These are phyloP conservation scores for Boeremia exigua DNA, from an alignment of 2,329 filamentous ascomycete species.

Conservation along the genomic window DNA sequence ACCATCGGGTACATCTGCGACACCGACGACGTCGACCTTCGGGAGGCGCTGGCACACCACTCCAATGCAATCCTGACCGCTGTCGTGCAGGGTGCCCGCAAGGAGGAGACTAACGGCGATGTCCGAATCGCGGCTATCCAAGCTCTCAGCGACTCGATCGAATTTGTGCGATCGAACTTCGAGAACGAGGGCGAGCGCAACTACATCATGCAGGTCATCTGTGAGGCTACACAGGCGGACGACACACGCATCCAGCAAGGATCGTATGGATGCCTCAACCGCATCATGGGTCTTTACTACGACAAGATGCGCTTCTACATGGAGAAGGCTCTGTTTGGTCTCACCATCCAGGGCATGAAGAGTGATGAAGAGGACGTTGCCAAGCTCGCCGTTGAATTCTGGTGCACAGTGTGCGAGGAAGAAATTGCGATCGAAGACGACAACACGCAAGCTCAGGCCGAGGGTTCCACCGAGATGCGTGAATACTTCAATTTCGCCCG, in stretches of 20 bases:
- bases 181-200: constrained; percentile 99
- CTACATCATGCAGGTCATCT: constrained; percentile 99
- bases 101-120: constrained; percentile 91
- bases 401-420: constrained; percentile 99
- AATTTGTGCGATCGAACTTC: constrained; percentile 98
- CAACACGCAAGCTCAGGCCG: constrained; percentile 75
- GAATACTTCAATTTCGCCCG: constrained; percentile 96
- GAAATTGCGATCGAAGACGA: constrained; percentile 98
- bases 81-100: constrained; percentile 94
- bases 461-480: constrained; percentile 82
- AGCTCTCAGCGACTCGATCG: constrained; percentile 92
- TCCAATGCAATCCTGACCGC: constrained; percentile 98
- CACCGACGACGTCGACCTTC: constrained; percentile 85
- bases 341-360: constrained; percentile 99
- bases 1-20: constrained; percentile 99
- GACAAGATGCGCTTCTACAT: constrained; percentile 99
- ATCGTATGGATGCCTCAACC: constrained; percentile 95
- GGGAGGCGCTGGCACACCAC: constrained; percentile 79
- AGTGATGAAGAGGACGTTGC: constrained; percentile 96
- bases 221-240: constrained; percentile 93
- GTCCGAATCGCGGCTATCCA: constrained; percentile 92
- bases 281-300: constrained; percentile 98
- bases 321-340: constrained; percentile 98
- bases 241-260: constrained; percentile 93
- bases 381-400: constrained; percentile 98